Evolutionary conservation across 1,284 basidiomycete species (phyloP), one percentile per base, ranked within the genome.

Genomic region (Sporisorium reilianum): DNA sequence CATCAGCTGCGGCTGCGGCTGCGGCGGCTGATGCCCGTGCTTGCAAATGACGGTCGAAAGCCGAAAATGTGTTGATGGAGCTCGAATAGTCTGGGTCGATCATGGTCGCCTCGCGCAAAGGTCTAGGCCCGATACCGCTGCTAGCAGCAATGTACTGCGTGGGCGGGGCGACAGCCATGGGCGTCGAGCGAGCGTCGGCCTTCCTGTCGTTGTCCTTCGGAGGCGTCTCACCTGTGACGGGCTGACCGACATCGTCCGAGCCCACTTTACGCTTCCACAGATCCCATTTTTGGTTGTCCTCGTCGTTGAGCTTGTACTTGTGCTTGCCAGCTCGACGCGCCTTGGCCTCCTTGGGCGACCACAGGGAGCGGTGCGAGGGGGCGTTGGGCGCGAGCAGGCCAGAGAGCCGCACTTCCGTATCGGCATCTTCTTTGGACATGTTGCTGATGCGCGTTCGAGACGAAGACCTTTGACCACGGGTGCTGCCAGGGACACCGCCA

Each of bases 381-480:
- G 76, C 78, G 36, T 83, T 71, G 11, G 81, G 80, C 11, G 80
- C 78, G 30, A 80, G 71, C 26, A 80, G 70, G 7, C 80, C 81
- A 30, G 71, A 77, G 5, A 81, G 64, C 14, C 64, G 64, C 45
- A 68, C 58, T 34, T 76, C 73, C 1, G 68, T 76, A 25, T 71
- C 73, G 14, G 64, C 68, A 23, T 71, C 68, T 32, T 72, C 73
- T 45, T 76, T 75, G 8, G 72, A 66, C 72, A 67, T 70, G 30
- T 67, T 67, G 67, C 56, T 62, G 64, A 66, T 60, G 20, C 73
- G 63, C n/a, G 18, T 75, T n/a, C 72, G 67, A 26, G 71, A 74
- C n/a, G 65, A 74, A 8, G 71, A 68, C 12, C 64, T 46, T 20
- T 59, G 67, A 26, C 64, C 67, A 30, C 59, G 49, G 23, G 45